Conservation (phyloP, 352 stramenopile genomes). For the Peronospora belbahrii region DNA sequence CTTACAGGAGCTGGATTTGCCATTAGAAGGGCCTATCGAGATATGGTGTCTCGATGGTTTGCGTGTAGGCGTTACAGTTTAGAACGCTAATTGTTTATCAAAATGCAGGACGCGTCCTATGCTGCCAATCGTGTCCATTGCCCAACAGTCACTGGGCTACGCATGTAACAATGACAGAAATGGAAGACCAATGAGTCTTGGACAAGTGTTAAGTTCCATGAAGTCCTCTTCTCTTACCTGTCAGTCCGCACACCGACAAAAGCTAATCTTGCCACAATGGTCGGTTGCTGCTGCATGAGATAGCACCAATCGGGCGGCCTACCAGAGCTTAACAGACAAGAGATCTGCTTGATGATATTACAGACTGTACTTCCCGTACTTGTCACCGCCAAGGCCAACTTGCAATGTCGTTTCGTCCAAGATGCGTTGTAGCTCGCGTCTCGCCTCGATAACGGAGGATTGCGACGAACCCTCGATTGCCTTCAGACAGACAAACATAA, state of each 20-base stretch:
- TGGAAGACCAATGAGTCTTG: slow-evolving; percentile 18
- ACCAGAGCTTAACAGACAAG: slow-evolving; percentile 11
- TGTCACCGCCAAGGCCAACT: slow-evolving; percentile 76
- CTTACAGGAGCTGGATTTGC: slow-evolving; percentile 44
- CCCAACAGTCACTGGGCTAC: slow-evolving; percentile 12
- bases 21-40: slow-evolving; percentile 23
- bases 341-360: slow-evolving; percentile 31
- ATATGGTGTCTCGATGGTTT: slow-evolving; percentile 76
- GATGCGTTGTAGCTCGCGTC: slow-evolving; percentile 77
- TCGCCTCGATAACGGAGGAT: slow-evolving; percentile 65
- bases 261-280: background rate
- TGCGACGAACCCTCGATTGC: slow-evolving; percentile 74
- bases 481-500: slow-evolving; percentile 23
- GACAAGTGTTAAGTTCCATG: slow-evolving; percentile 5
- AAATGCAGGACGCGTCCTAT: slow-evolving; percentile 4
- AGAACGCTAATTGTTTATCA: slow-evolving; percentile 14
- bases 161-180: slow-evolving; percentile 16
- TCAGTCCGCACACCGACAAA: background rate
- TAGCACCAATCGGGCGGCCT: slow-evolving; percentile 4
- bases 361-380: slow-evolving; percentile 87
- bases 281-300: slow-evolving; percentile 1
- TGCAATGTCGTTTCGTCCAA: slow-evolving; percentile 86
- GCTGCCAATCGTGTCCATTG: slow-evolving; percentile 18
- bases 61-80: slow-evolving; percentile 21
- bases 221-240: slow-evolving; percentile 10